Evolutionary conservation across 1,284 basidiomycete genomes (phyloP).

Genomic region (Malassezia restricta): DNA sequence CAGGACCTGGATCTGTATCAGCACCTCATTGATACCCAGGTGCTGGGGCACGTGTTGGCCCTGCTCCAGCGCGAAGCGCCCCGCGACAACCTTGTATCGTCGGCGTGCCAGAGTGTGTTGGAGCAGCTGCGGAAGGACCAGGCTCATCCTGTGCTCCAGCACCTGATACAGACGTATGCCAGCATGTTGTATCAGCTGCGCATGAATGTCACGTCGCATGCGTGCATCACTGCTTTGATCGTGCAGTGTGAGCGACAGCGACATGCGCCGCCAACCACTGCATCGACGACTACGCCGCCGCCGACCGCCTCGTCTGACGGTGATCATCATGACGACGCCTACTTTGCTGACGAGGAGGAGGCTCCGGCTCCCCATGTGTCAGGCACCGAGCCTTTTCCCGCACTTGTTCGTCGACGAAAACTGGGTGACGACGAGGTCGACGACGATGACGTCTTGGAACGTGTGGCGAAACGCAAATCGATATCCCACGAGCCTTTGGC

Average conservation of each 20-base stretch:
- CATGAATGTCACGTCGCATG: slow-evolving; percentile 55
- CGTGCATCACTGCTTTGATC: slow-evolving; percentile 62
- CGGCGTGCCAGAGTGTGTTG: slow-evolving; percentile 88
- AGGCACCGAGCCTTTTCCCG: not conserved
- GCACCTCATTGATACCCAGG: slow-evolving; percentile 72
- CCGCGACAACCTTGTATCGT: slow-evolving; percentile 81
- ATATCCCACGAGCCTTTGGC: not conserved
- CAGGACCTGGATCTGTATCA: slow-evolving; percentile 75
- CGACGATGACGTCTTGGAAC: slow-evolving; percentile 3
- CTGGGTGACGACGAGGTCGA: not conserved
- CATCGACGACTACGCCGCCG: slow-evolving; percentile 5
- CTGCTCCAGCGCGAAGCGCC: slow-evolving; percentile 67
- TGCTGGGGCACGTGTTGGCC: slow-evolving; percentile 69
- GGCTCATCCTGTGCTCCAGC: slow-evolving; percentile 66
- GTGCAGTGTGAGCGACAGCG: slow-evolving; percentile 26
- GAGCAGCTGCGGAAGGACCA: slow-evolving; percentile 73
- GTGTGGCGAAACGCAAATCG: not conserved
- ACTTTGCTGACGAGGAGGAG: not conserved
- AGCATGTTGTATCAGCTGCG: slow-evolving; percentile 58
- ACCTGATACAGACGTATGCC: slow-evolving; percentile 69
- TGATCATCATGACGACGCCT: slow-evolving; percentile 2
- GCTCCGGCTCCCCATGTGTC: too few relatives aligned
- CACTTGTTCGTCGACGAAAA: not conserved
- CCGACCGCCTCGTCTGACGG: not conserved
- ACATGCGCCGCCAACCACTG: slow-evolving; percentile 10